Conservation (phyloP, 2,329 filamentous ascomycete genomes). For the Fusarium chuoi region DNA sequence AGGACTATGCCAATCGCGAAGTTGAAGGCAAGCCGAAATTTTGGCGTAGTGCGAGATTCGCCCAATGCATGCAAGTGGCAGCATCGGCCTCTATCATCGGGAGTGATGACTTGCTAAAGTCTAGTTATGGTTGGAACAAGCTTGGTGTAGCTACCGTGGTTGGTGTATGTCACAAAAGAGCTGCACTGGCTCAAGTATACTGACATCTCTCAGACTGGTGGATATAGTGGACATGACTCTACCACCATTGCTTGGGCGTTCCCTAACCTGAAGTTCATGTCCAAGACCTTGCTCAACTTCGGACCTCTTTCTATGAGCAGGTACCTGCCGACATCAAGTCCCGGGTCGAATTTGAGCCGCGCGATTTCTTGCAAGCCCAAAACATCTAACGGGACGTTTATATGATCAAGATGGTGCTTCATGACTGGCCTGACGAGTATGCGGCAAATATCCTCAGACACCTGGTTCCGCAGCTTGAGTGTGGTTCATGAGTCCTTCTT, state of each 20-base stretch:
- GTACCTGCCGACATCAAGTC: conserved; percentile 41
- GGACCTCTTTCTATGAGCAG: background rate
- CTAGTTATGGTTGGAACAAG: conserved; percentile 36
- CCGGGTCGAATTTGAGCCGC: conserved; percentile 49
- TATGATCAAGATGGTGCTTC: conserved; percentile 63
- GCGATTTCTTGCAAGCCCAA: conserved; percentile 53
- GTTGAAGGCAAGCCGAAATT: conserved; percentile 32
- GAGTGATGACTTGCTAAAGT: conserved; percentile 16
- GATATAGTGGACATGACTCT: conserved; percentile 40
- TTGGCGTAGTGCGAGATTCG: conserved; percentile 21
- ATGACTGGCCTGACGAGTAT: conserved; percentile 63
- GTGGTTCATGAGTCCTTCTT: conserved; percentile 52
- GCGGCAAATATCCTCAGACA: conserved; percentile 51
- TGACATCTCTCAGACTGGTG: conserved; percentile 37
- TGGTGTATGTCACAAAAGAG: conserved; percentile 37
- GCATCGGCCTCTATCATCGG: background rate
- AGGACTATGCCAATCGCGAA: conserved; percentile 19
- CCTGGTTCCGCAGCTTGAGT: conserved; percentile 56
- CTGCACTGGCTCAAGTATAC: background rate
- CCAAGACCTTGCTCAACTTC: conserved; percentile 58
- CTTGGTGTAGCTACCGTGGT: conserved; percentile 42
- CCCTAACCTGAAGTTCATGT: conserved; percentile 55
- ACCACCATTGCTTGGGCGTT: conserved; percentile 38
- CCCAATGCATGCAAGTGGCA: conserved; percentile 26
- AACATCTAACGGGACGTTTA: conserved; percentile 57